These are phyloP conservation scores for Saccharomycopsis hybrid DNA, from an alignment of 1,139 yeast species.

Conservation along the genomic window DNA sequence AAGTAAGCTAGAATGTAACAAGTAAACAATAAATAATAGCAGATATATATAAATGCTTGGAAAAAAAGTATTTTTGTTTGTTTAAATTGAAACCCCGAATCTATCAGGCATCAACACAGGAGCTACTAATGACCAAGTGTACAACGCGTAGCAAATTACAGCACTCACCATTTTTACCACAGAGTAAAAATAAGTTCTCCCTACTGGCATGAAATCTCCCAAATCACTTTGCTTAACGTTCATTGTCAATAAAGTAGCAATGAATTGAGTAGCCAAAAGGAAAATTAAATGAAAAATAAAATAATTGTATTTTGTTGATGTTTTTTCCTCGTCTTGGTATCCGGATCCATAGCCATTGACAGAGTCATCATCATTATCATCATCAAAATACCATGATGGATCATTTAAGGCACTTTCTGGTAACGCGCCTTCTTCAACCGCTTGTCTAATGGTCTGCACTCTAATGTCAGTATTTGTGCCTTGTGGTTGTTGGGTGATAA, in stretches of 20 bases:
- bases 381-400: conserved; percentile 49
- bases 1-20: no score
- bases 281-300: conserved; percentile 85
- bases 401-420: conserved; percentile 89
- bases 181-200: conserved; percentile 89
- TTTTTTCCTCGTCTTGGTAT: conserved; percentile 53
- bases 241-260: conserved; percentile 86
- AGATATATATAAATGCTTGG: no score
- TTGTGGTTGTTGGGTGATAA: conserved; percentile 47
- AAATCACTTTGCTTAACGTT: conserved; percentile 80
- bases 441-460: conserved; percentile 82
- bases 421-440: conserved; percentile 89
- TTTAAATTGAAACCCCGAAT: conserved; percentile 35
- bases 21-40: no score
- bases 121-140: conserved; percentile 87
- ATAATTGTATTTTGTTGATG: conserved; percentile 77
- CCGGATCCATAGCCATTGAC: conserved; percentile 24
- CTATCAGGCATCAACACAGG: conserved; percentile 89
- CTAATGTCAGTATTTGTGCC: conserved; percentile 73
- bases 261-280: conserved; percentile 94
- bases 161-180: conserved; percentile 92
- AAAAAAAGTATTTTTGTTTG: no score
- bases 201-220: conserved; percentile 94
- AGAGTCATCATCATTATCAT: conserved; percentile 27
- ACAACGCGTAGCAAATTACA: conserved; percentile 83